Evolutionary conservation across 805 yeast genomes (phyloP).

Genomic region (Phaffomyces opuntiae): DNA sequence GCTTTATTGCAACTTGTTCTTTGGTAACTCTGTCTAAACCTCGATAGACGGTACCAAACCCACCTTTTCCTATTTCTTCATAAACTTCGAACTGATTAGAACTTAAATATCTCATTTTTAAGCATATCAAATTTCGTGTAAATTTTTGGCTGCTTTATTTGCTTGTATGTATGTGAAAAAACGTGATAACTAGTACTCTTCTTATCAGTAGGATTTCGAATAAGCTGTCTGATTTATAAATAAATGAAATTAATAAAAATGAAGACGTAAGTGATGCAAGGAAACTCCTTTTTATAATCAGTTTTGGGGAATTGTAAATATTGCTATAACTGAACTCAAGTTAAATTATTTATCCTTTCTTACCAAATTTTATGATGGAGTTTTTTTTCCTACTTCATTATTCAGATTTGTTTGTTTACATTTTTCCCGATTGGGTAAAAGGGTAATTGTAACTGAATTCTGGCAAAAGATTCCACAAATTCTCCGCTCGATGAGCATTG

Average conservation of each 20-base stretch:
- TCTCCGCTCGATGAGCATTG: not conserved
- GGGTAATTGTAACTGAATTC: not conserved
- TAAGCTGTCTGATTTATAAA: too few relatives aligned
- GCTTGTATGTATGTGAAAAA: too few relatives aligned
- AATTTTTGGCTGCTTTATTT: too few relatives aligned
- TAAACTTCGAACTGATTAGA: conserved; percentile 36
- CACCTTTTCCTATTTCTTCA: conserved; percentile 92
- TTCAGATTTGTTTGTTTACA: conserved; percentile 2
- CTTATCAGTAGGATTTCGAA: too few relatives aligned
- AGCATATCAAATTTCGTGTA: not conserved
- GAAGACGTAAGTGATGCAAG: too few relatives aligned
- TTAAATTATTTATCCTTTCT: too few relatives aligned
- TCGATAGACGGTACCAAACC: conserved; percentile 93
- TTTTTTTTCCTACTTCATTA: not conserved
- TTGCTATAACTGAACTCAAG: too few relatives aligned
- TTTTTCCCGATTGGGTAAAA: conserved; percentile 7
- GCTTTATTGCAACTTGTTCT: conserved; percentile 86
- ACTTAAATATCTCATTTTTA: conserved; percentile 21
- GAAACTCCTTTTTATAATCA: too few relatives aligned
- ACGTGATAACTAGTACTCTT: too few relatives aligned
- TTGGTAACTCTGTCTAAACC: conserved; percentile 67
- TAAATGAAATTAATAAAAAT: too few relatives aligned
- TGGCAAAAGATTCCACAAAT: not conserved
- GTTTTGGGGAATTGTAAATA: too few relatives aligned
- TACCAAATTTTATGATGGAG: not conserved